Percentiles rank a stretch among this genome's conserved stretches.
Evolutionary conservation across 108 stramenopile species (phyloP).

Genomic region (Nitzschia sp.): DNA sequence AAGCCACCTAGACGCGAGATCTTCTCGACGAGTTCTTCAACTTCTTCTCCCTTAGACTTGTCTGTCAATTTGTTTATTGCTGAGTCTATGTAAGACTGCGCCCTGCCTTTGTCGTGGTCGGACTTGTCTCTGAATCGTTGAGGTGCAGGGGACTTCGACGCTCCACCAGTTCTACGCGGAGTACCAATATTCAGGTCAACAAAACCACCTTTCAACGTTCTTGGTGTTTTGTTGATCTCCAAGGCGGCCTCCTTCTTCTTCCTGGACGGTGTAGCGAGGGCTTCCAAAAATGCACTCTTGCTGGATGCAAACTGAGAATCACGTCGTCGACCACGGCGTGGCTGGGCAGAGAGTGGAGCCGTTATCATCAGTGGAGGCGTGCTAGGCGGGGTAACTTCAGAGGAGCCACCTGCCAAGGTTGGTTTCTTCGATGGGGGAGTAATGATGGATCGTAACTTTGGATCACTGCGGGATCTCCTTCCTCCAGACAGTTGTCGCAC

Average conservation of each 20-base stretch:
- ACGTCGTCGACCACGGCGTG: background rate
- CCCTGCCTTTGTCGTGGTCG: slow-evolving; percentile 17
- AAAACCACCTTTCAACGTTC: slow-evolving; percentile 29
- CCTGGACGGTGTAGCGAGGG: slow-evolving; percentile 5
- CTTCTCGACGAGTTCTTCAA: slow-evolving; percentile 9
- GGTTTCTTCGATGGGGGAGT: too few relatives aligned
- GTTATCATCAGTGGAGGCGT: background rate
- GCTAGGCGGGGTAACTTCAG: background rate
- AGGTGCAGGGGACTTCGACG: slow-evolving; percentile 12
- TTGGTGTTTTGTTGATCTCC: slow-evolving; percentile 4
- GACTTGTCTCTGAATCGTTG: slow-evolving; percentile 23
- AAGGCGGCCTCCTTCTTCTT: slow-evolving; percentile 9
- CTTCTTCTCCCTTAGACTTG: slow-evolving; percentile 8
- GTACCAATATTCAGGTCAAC: slow-evolving; percentile 16
- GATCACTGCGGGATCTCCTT: too few relatives aligned
- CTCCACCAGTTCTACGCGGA: background rate
- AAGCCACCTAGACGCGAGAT: slow-evolving; percentile 29
- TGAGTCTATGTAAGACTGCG: slow-evolving; percentile 20
- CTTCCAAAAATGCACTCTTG: slow-evolving; percentile 12
- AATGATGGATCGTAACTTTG: too few relatives aligned
- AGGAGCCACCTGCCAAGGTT: background rate
- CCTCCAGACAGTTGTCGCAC: too few relatives aligned
- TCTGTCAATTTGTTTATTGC: slow-evolving; percentile 22
- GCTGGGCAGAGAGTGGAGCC: background rate
- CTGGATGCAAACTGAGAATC: slow-evolving; percentile 20